phyloP scores from a whole-genome alignment of 2,329 filamentous ascomycete species.

The Fusarium redolens region DNA sequence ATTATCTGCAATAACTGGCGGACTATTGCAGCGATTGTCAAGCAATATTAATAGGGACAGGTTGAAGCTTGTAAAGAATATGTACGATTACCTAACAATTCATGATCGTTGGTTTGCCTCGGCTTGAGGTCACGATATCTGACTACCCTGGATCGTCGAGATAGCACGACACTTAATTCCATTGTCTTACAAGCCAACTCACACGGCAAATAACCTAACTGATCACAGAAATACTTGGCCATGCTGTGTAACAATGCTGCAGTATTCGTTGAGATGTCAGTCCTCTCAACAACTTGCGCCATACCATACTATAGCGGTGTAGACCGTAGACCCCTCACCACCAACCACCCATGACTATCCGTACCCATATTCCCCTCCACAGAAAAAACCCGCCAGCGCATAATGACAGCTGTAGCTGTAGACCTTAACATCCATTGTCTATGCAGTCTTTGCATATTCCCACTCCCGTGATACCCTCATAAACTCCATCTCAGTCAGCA shows the following conservation, averaged over 20 bases:
- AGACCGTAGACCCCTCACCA: conserved; percentile 19
- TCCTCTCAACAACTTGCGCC: not conserved
- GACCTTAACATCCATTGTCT: not conserved
- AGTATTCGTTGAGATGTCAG: not conserved
- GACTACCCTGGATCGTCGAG: conserved; percentile 2
- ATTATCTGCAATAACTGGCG: not conserved
- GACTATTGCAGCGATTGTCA: not conserved
- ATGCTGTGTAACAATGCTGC: not conserved
- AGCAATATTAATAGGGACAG: not conserved
- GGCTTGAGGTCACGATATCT: not conserved
- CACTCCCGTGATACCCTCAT: not conserved
- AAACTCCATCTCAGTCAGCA: not conserved
- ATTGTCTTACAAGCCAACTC: not conserved
- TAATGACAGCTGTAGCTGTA: not conserved
- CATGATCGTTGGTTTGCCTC: not conserved
- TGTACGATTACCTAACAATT: not conserved
- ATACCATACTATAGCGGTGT: conserved; percentile 11
- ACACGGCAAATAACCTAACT: not conserved
- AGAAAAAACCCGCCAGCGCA: conserved; percentile 21
- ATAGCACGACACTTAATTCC: not conserved
- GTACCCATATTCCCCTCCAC: conserved; percentile 26
- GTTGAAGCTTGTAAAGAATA: not conserved
- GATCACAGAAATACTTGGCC: not conserved
- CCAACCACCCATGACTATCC: conserved; percentile 1
- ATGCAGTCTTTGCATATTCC: conserved; percentile 13